Evolutionary conservation across 768 basidiomycete genomes (phyloP), one percentile per base, ranked within the genome.

Genomic region (Leccinellum rugosiceps): DNA sequence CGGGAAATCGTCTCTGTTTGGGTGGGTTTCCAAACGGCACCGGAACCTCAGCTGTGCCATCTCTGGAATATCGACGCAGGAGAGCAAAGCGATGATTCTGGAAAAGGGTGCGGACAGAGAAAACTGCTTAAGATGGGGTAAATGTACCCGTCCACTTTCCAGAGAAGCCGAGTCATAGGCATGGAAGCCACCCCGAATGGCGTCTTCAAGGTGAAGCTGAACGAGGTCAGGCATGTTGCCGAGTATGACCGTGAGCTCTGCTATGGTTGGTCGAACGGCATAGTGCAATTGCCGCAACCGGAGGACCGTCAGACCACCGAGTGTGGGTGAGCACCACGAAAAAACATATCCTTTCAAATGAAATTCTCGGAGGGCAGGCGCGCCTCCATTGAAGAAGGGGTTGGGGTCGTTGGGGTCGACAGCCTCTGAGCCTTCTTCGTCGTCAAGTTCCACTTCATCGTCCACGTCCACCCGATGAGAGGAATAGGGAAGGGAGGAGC

Each of bases 221-320:
- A 6, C 50, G 14, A 54, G 50, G 31, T 15, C 50, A n/a, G 53
- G 50, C 53, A 53, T 34, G n/a, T 52, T 13, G 14, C n/a, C n/a
- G n/a, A 54, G 53, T 5, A 32, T 10, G 8, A 14, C 8, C 23
- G 10, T 10, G 23, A 53, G 23, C n/a, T 34, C 51, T 6, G n/a
- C n/a, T 6, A 32, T 32, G 23, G 53, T 34, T 34, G 50, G 53
- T 15, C n/a, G 53, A 53, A 53, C 23, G 5, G 17, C 25, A n/a
- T 10, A 10, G 31, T 53, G 25, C 23, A 54, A n/a, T 7, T 26
- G 4, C 6, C 23, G 3, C 17, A 53, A 10, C 13, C 17, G 25
- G 23, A 52, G 48, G 48, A 31, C 48, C 30, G 53, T 53, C 48
- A 52, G 14, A 19, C 52, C 52, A 52, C 52, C 17, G 19, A 52